A percentile compares a stretch with the other conserved stretches of the same genome.
Conservation (phyloP, 345 rosid species). For the Capsella bursapastoris region DNA sequence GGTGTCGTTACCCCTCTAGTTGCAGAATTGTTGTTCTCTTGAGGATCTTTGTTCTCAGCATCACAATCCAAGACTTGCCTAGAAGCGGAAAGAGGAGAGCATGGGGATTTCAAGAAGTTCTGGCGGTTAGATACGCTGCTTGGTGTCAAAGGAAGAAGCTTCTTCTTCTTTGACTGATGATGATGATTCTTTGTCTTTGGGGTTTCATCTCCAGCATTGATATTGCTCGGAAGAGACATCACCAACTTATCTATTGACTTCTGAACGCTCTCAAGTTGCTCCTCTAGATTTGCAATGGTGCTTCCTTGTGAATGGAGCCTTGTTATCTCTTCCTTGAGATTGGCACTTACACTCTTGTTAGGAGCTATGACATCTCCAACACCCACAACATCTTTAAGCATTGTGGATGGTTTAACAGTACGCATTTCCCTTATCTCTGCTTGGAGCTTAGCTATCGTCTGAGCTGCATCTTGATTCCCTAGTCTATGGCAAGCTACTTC, state of each 20-base stretch:
- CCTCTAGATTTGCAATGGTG: constrained; percentile 92
- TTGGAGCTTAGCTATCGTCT: constrained; percentile 95
- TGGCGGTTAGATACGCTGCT: constrained; percentile 72
- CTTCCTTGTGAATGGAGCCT: constrained; percentile 98
- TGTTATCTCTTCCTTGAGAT: constrained; percentile 96
- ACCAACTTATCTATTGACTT: constrained; percentile 94
- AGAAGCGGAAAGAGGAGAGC: constrained; percentile 86
- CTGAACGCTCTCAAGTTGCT: constrained; percentile 96
- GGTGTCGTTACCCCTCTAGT: constrained; percentile 37
- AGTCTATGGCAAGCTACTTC: constrained; percentile 97
- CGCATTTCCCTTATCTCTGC: constrained; percentile 97
- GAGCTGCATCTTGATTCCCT: constrained; percentile 99
- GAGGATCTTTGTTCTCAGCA: constrained; percentile 80
- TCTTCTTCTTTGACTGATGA: constrained; percentile 77
- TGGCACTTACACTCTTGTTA: constrained; percentile 87
- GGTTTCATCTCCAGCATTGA: constrained; percentile 60
- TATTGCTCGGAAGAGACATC: constrained; percentile 87
- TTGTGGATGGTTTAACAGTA: constrained; percentile 53
- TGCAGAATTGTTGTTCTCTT: constrained; percentile 55
- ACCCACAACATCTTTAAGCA: constrained; percentile 56
- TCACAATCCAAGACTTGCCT: constrained; percentile 75
- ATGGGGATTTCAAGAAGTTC: constrained; percentile 82
- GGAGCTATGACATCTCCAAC: constrained; percentile 64
- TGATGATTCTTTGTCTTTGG: constrained; percentile 64
- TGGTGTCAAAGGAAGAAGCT: constrained; percentile 76